Base-by-base conservation (phyloP, 805 yeast species). In the Hanseniaspora hatyaiensis region DNA sequence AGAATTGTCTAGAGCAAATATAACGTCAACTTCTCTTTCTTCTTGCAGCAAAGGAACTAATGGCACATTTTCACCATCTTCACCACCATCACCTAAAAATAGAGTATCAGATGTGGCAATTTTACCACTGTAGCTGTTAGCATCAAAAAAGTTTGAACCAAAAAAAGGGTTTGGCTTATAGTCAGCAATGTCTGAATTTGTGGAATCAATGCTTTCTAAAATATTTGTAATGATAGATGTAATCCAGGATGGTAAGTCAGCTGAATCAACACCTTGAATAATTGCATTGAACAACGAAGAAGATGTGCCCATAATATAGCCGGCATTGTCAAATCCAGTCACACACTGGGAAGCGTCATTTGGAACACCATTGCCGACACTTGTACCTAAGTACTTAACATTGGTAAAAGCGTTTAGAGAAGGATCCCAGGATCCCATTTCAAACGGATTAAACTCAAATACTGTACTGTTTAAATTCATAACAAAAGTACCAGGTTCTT, bases 361-460 rank as follows among this genome's bases (percentile, higher is more conserved):
- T 4, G 84, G 79, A n/a, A 60, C 53, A 37, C 95, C 95, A 52
- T 75, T 69, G 16, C 69, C 57, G 33, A 81, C 72, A 28, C 71
- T 63, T 1, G 94, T 71, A 4, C 95, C 95, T 47, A 83, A 61
- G 59, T 81, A 85, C 63, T 77, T 71, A 40, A 76, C 65, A 53
- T 81, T 79, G 8, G 78, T 68, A 62, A 87, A 85, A 1, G 82
- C 66, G 49, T 71, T 68, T 50, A 83, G 62, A 1, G 81, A 67
- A 16, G 86, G 82, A 59, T 86, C 95, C 94, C 94, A 86, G 2
- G 92, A 78, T 6, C 96, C 95, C 58, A 86, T 64, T 59, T 80
- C 83, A 57, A 67, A 79, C 9, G 94, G 89, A 47, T 71, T 72
- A 54, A 75, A 62, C 53, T 77, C 76, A 52, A 78, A 75, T 41